A percentile compares a stretch with the other conserved stretches of the same genome.
Conservation (phyloP, 2,329 filamentous ascomycete species). For the Orbilia quercus region DNA sequence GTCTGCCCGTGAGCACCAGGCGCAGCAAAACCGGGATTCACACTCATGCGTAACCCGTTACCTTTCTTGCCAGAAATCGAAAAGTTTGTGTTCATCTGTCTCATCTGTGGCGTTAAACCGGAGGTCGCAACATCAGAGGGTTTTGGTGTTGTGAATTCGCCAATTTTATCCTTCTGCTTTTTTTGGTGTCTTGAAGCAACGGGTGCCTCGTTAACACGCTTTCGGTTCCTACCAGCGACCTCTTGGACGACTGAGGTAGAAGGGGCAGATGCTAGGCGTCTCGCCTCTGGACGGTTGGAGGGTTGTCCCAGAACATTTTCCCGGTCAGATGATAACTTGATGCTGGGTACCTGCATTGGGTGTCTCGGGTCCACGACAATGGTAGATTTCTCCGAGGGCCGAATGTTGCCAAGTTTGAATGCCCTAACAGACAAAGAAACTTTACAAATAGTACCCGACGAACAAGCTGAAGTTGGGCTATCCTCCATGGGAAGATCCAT, state of each 20-base stretch:
- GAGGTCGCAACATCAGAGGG: constrained; percentile 40
- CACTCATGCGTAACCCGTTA: constrained; percentile 44
- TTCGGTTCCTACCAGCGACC: constrained; percentile 35
- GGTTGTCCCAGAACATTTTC: constrained; percentile 27
- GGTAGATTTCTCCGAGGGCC: constrained; percentile 23
- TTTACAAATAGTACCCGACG: constrained; percentile 19
- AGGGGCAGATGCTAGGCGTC: constrained; percentile 11
- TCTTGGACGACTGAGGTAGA: constrained; percentile 7
- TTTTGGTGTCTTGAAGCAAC: constrained; percentile 45
- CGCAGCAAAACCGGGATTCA: constrained; percentile 36
- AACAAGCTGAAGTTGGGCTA: constrained; percentile 21
- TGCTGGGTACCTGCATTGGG: background rate
- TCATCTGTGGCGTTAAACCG: constrained; percentile 51
- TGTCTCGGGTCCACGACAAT: constrained; percentile 27
- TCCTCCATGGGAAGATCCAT: constrained; percentile 31
- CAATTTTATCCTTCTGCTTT: constrained; percentile 46
- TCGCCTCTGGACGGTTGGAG: constrained; percentile 1
- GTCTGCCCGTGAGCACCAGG: constrained; percentile 34
- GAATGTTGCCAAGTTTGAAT: constrained; percentile 24
- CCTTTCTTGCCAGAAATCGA: constrained; percentile 53
- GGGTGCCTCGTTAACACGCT: constrained; percentile 47
- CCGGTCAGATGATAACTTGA: constrained; percentile 12
- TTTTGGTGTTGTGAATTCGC: constrained; percentile 42
- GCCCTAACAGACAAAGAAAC: constrained; percentile 11
- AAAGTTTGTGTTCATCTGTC: constrained; percentile 52